Base-by-base conservation (phyloP, 2,329 filamentous ascomycete genomes). In the Fusarium paranaense region DNA sequence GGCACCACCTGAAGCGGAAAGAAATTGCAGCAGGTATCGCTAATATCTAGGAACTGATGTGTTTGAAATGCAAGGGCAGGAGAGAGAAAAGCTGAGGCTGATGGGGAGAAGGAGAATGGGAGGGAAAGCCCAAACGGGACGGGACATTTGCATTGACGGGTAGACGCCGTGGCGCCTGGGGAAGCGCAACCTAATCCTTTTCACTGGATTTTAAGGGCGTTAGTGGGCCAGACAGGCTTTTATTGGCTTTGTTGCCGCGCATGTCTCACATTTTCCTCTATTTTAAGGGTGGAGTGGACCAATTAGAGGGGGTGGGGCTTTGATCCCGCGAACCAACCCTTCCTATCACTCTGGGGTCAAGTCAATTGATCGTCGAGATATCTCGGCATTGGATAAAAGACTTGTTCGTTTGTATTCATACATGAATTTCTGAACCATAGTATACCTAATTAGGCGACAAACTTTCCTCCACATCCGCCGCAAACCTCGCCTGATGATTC, bases 381-480 rank as follows among this genome's bases (percentile, higher is more conserved):
- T 20, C 13, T 27, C 5, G 6, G 9, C 11, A 5, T 32, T 52
- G 47, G 6, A 52, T n/a, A 10, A 52, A 52, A 7, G 3, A n/a
- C 9, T 30, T 13, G 3, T 10, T 52, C 16, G 9, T 32, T 32
- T 32, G 45, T 52, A 30, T 52, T 30, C 5, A n/a, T 30, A 13
- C 16, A 32, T 32, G 47, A 9, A 45, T 25, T 7, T 45, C 20
- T 50, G 10, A 38, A 35, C 5, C n/a, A 52, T 22, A 11, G 22
- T 18, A 50, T 50, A 18, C 14, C 25, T 27, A 20, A 45, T 80
- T 47, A 84, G 22, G 81, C 78, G 0, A 85, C 80, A 72, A 86
- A 86, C 73, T 86, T 86, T 16, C 84, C 84, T 2, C 83, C 83
- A 52, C 84, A 86, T 0, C 81, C 81, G 18, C 84, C 84, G 22